phyloP scores from a whole-genome alignment of 2,329 filamentous ascomycete genomes.

The Xylariaceae sp. region DNA sequence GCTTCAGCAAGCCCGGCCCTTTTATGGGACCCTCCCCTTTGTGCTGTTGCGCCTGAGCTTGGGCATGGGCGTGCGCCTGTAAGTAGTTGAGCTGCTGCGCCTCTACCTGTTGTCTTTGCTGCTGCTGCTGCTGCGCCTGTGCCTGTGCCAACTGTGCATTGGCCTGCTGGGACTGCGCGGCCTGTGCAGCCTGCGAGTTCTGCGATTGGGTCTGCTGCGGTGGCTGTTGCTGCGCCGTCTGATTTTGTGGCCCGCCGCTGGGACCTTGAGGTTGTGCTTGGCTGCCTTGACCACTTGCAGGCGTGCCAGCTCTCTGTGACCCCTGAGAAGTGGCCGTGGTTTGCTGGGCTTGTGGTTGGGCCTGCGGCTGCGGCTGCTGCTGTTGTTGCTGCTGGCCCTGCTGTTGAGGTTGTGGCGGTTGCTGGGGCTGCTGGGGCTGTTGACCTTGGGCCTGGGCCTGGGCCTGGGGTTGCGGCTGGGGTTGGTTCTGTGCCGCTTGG shows the following conservation, averaged over 20 bases:
- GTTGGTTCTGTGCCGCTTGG: constrained; percentile 34
- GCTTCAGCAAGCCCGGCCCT: constrained; percentile 52
- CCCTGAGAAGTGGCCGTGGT: constrained; percentile 20
- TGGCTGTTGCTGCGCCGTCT: constrained; percentile 36
- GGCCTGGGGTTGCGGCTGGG: constrained; percentile 15
- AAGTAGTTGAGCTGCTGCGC: constrained; percentile 31
- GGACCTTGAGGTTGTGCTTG: constrained; percentile 33
- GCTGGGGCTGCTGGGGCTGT: constrained; percentile 16
- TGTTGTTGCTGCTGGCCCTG: constrained; percentile 14
- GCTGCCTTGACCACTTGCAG: constrained; percentile 17
- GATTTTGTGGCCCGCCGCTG: constrained; percentile 23
- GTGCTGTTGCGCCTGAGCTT: constrained; percentile 34
- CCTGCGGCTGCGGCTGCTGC: constrained; percentile 21
- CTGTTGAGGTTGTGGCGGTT: constrained; percentile 12
- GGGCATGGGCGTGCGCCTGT: constrained; percentile 11
- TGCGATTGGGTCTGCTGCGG: constrained; percentile 30
- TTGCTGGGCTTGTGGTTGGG: constrained; percentile 27
- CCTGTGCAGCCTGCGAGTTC: constrained; percentile 29
- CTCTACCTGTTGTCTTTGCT: constrained; percentile 32
- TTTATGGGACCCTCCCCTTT: constrained; percentile 49
- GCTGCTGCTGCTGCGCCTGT: constrained; percentile 27
- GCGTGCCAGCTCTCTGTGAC: constrained; percentile 16
- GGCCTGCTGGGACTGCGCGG: constrained; percentile 28
- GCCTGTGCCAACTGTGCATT: constrained; percentile 24
- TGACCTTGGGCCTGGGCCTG: constrained; percentile 23